phyloP scores from a whole-genome alignment of 352 stramenopile genomes.

The Elongisporangium undulatum region DNA sequence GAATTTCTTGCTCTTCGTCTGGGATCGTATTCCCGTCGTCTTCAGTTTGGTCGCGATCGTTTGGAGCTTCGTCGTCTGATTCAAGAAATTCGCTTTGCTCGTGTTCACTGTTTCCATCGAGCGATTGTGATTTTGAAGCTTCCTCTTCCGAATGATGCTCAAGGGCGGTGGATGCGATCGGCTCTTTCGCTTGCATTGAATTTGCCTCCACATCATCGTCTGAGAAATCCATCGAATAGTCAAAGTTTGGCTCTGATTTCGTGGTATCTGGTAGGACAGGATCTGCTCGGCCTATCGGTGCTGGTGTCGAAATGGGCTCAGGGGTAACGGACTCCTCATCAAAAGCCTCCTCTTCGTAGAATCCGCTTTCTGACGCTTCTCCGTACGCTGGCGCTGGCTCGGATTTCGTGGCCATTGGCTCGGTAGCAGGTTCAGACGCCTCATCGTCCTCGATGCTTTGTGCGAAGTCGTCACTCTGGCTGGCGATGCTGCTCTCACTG shows the following conservation, averaged over 20 bases:
- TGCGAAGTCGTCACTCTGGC: neutral
- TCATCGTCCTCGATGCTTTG: neutral
- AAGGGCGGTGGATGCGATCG: constrained; percentile 1
- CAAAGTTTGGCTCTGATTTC: constrained; percentile 30
- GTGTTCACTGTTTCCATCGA: constrained; percentile 10
- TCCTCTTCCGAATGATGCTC: neutral
- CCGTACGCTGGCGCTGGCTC: neutral
- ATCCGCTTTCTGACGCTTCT: constrained; percentile 31
- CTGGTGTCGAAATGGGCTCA: neutral
- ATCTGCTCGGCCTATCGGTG: neutral
- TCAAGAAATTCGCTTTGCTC: constrained; percentile 29
- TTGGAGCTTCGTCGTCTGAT: constrained; percentile 10
- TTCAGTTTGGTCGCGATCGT: constrained; percentile 4
- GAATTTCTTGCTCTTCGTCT: neutral
- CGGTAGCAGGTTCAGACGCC: neutral
- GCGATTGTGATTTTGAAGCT: constrained; percentile 2
- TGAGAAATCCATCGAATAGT: constrained; percentile 77
- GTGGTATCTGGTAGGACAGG: neutral
- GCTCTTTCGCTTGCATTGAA: neutral
- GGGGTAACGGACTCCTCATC: constrained; percentile 36
- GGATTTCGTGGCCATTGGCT: neutral
- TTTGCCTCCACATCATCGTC: constrained; percentile 24
- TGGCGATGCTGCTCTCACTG: neutral
- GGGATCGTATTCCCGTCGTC: neutral
- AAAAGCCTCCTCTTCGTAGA: constrained; percentile 51